Evolutionary conservation across 176 grass and related monocot genomes (phyloP), one percentile per base, ranked within the genome.

Genomic region (Puccinellia tenuiflora): DNA sequence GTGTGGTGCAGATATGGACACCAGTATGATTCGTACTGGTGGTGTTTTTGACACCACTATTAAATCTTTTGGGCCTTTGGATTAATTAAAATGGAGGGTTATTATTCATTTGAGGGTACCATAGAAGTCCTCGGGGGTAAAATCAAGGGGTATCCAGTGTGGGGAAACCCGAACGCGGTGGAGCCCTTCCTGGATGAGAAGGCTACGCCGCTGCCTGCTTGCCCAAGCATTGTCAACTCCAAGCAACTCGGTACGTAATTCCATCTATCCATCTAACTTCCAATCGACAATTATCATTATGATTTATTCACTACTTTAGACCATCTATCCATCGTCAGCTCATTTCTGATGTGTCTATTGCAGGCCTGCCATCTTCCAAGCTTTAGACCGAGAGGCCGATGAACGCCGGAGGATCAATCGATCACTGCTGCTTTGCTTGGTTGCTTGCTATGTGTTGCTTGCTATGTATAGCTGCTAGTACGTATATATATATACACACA

Each of bases 171-270:
- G 14, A 98, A 98, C 54, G 52, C 11, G 40, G 90, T 95, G 15
- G 92, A 93, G 67, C 86, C 88, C 12, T 94, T 98, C 82, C 85
- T 98, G 76, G 38, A 94, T 48, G 92, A 93, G 82, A 84, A 85
- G 1, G 79, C 71, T 28, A 47, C 82, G 38, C 88, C 90, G 50
- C 92, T 90, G 21, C 56, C 79, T 24, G 92, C 90, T 43, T 93
- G 88, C 88, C 92, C 95, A 28, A 97, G 95, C 92, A 91, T 98
- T 33, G 92, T 95, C 24, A 98, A 98, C 68, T 88, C 92, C 4
- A 93, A 98, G 52, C 90, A 95, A 65, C 77, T 98, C 13, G 96
- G 96, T n/a, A n/a, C n/a, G n/a, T 95, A 86, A 60, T 11, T 3
- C 28, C 7, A 20, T 34, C 42, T 42, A 42, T 6, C 38, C 0